Conservation (phyloP, 2,329 filamentous ascomycete genomes). For the Plenodomus biglobosus region DNA sequence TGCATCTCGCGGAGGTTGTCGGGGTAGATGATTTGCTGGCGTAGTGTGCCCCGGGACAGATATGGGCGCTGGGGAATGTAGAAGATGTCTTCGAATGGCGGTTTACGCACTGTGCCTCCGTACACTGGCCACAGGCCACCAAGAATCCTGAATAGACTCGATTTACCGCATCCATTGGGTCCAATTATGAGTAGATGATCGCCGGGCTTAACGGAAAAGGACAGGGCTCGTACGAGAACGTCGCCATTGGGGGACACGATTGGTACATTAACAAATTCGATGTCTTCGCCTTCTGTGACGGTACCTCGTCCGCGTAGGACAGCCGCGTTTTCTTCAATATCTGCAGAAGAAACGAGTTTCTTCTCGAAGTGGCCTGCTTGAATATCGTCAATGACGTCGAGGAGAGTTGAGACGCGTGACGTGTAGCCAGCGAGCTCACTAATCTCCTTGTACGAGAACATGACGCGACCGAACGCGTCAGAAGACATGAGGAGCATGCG, state of each 20-base stretch:
- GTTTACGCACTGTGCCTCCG: constrained; percentile 89
- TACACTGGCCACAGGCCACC: constrained; percentile 98
- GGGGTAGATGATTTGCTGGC: constrained; percentile 96
- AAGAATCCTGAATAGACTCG: constrained; percentile 91
- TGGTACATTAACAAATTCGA: constrained; percentile 84
- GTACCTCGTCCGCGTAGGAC: constrained; percentile 80
- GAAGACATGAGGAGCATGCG: constrained; percentile 90
- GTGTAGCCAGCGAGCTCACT: constrained; percentile 96
- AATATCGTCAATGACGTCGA: constrained; percentile 94
- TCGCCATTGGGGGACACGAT: constrained; percentile 98
- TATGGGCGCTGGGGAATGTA: constrained; percentile 98
- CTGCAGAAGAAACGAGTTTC: constrained; percentile 87
- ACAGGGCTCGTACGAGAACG: constrained; percentile 80
- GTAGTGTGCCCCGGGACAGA: constrained; percentile 84
- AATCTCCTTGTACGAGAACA: constrained; percentile 68
- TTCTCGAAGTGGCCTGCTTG: constrained; percentile 91
- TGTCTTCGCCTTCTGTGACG: constrained; percentile 78
- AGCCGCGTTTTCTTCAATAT: constrained; percentile 76
- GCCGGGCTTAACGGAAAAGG: constrained; percentile 81
- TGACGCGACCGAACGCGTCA: constrained; percentile 60
- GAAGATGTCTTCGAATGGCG: constrained; percentile 89
- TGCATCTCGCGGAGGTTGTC: constrained; percentile 87
- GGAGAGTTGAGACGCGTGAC: constrained; percentile 81
- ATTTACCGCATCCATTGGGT: constrained; percentile 96
- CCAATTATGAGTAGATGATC: constrained; percentile 94